Percentiles rank a stretch among this genome's conserved stretches.
phyloP scores from a whole-genome alignment of 805 yeast species.

The Yarrowia bubula region DNA sequence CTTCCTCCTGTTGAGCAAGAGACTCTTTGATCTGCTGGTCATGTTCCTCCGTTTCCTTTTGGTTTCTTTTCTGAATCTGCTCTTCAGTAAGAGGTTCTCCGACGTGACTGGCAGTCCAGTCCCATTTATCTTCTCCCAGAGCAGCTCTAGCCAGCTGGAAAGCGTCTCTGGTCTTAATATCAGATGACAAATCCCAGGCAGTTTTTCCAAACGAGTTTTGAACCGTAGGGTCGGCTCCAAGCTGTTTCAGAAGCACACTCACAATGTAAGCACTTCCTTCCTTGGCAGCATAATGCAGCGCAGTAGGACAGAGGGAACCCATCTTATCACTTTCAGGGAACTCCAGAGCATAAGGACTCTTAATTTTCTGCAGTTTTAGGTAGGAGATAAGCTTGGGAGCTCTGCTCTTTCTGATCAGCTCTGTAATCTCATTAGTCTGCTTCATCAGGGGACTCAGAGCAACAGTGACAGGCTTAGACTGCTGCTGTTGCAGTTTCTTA shows the following conservation, averaged over 20 bases:
- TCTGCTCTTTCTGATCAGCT: slow-evolving; percentile 65
- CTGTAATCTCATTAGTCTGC: slow-evolving; percentile 57
- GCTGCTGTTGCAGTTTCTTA: slow-evolving; percentile 26
- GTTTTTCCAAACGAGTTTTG: slow-evolving; percentile 56
- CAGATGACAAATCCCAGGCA: slow-evolving; percentile 62
- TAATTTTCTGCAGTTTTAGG: slow-evolving; percentile 55
- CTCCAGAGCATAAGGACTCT: slow-evolving; percentile 32
- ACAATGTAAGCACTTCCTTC: slow-evolving; percentile 68
- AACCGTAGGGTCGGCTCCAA: slow-evolving; percentile 70
- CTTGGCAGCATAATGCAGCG: slow-evolving; percentile 74
- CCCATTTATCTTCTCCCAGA: slow-evolving; percentile 65
- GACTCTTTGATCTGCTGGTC: slow-evolving; percentile 31
- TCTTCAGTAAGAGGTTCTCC: slow-evolving; percentile 49
- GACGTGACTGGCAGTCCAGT: slow-evolving; percentile 70
- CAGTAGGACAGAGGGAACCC: slow-evolving; percentile 55
- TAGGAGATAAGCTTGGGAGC: slow-evolving; percentile 70
- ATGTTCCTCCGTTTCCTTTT: slow-evolving; percentile 30
- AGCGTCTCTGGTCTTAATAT: slow-evolving; percentile 41
- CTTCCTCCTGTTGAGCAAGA: slow-evolving; percentile 69
- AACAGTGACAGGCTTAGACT: slow-evolving; percentile 24
- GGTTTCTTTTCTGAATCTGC: slow-evolving; percentile 37
- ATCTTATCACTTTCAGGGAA: not conserved
- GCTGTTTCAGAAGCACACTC: slow-evolving; percentile 52
- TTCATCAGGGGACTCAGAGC: slow-evolving; percentile 43
- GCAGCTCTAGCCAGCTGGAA: slow-evolving; percentile 67